phyloP scores from a whole-genome alignment of 2,329 filamentous ascomycete genomes.

The Stagonosporopsis vannaccii region DNA sequence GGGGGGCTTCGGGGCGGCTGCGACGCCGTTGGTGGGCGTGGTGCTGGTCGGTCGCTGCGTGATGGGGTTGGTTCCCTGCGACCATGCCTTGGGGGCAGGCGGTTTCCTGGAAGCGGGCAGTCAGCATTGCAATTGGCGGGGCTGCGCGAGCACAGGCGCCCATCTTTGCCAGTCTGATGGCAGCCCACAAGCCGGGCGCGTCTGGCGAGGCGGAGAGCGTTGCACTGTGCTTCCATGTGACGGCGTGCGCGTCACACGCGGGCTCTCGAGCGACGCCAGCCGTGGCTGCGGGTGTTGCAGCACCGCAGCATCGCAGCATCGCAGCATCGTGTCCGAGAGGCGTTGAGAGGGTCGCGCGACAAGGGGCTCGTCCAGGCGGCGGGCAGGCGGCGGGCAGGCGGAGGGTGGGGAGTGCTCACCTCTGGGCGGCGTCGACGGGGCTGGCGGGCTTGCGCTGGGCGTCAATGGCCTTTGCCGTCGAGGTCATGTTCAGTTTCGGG shows the following conservation, averaged over 20 bases:
- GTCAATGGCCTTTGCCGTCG: constrained; percentile 60
- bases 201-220: too few relatives aligned
- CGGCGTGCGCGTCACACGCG: constrained; percentile 42
- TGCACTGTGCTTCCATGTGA: constrained; percentile 47
- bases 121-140: constrained; percentile 33
- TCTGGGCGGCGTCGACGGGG: constrained; percentile 62
- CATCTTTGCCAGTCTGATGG: too few relatives aligned
- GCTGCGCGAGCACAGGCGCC: background rate
- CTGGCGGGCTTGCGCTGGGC: constrained; percentile 63
- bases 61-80: constrained; percentile 65
- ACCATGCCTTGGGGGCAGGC: constrained; percentile 66
- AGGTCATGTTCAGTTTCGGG: constrained; percentile 58
- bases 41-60: constrained; percentile 62
- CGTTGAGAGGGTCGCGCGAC: too few relatives aligned
- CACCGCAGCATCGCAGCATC: too few relatives aligned
- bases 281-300: too few relatives aligned
- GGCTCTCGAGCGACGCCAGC: too few relatives aligned
- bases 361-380: too few relatives aligned
- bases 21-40: constrained; percentile 62
- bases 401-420: constrained; percentile 60
- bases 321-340: too few relatives aligned
- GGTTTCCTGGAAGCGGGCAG: constrained; percentile 55
- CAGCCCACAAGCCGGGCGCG: too few relatives aligned
- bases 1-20: constrained; percentile 51
- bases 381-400: background rate